Conservation (phyloP, 345 rosid genomes). For the Aurinia saxatilis region DNA sequence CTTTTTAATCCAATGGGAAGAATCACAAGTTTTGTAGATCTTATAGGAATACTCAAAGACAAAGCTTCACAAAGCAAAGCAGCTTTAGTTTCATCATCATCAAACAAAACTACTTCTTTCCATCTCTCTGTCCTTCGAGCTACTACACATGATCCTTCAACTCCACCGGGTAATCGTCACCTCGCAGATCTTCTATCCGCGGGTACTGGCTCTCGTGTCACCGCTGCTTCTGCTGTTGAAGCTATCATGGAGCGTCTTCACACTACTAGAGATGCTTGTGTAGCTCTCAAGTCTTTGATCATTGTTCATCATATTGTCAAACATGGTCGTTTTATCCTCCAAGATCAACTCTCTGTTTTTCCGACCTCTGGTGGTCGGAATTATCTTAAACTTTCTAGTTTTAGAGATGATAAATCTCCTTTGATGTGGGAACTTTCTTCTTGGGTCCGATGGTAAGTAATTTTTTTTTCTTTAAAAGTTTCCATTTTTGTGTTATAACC, state of each 20-base stretch:
- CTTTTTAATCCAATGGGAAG: conserved; percentile 38
- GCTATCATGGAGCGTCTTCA: conserved; percentile 88
- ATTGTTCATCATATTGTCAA: conserved; percentile 54
- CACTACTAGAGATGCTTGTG: conserved; percentile 60
- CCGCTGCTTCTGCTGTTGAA: conserved; percentile 57
- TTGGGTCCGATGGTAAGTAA: conserved; percentile 69
- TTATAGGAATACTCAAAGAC: conserved; percentile 64
- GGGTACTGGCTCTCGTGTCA: conserved; percentile 68
- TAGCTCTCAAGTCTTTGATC: conserved; percentile 74
- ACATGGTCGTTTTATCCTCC: conserved; percentile 76
- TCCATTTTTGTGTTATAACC: not conserved
- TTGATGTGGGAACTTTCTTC: conserved; percentile 74
- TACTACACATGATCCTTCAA: conserved; percentile 60
- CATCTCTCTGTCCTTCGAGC: conserved; percentile 64
- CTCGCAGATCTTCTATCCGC: conserved; percentile 51
- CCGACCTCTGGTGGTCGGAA: conserved; percentile 80
- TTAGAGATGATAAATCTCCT: conserved; percentile 55
- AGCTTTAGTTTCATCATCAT: conserved; percentile 45
- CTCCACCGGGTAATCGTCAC: conserved; percentile 51
- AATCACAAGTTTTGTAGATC: conserved; percentile 40
- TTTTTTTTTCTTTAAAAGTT: not conserved
- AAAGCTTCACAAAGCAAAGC: conserved; percentile 80
- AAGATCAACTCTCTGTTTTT: conserved; percentile 76
- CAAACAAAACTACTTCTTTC: conserved; percentile 36
- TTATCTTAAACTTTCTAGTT: conserved; percentile 67